Evolutionary conservation across 306 rosid species (phyloP), one percentile per base, ranked within the genome.

Genomic region (Cajanus cajan): DNA sequence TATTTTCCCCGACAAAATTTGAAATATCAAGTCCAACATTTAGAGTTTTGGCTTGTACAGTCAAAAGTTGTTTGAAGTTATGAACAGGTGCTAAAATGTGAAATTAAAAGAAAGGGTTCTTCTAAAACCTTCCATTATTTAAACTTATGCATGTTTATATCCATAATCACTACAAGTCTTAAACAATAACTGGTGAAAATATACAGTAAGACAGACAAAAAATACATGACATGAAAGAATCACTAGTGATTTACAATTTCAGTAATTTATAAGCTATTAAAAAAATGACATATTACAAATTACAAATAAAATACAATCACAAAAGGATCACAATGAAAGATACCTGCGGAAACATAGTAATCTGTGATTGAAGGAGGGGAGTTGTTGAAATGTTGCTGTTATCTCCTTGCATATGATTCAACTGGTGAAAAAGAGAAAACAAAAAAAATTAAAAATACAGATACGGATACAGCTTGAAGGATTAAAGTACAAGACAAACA

Each of bases 331-430:
- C 33, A 41, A 25, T 67, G 61, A 82, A 79, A 57, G 47, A 51
- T 88, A 92, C 98, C 97, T 80, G 85, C 47, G 81, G 85, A 85
- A 80, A 81, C 47, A 71, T 58, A 70, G 85, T 84, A 72, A 87
- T 86, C 37, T 76, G 85, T 61, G 85, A 48, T 52, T 85, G 90
- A 82, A 76, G 78, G 78, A 82, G 12, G 12, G 86, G 86, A 79
- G 91, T 83, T 15, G 90, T 64, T 34, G 87, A 73, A 65, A 84
- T 77, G 54, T 40, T 79, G 68, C 71, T 79, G 45, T 43, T 21
- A 52, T 83, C 85, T 36, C 92, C 88, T 82, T 81, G 90, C 33
- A 58, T 63, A 45, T 81, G 90, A 68, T 79, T 84, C 34, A 83
- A 78, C 98, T 91, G 75, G 70, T 37, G 51, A 77, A 64, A 73